These are phyloP conservation scores for Ogataea philodendri DNA, from an alignment of 805 yeast genomes.

Conservation along the genomic window DNA sequence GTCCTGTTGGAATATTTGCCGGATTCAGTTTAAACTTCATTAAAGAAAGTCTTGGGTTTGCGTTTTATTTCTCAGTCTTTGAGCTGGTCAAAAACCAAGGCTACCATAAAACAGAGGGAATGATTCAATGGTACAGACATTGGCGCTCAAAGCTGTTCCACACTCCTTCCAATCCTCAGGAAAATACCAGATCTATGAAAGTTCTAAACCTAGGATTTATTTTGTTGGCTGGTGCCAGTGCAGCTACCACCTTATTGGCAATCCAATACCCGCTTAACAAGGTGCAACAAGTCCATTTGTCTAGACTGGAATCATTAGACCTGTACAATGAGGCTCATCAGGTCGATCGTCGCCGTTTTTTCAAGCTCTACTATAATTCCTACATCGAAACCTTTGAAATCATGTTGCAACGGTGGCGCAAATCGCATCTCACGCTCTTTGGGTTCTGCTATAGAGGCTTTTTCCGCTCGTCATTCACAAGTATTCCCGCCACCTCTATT, in stretches of 20 bases:
- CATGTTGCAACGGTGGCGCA: slow-evolving; percentile 49
- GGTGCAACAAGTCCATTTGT: slow-evolving; percentile 74
- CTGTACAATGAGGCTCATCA: slow-evolving; percentile 44
- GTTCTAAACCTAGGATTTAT: slow-evolving; percentile 67
- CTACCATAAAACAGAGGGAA: slow-evolving; percentile 44
- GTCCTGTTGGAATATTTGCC: slow-evolving; percentile 82
- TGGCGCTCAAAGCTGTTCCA: slow-evolving; percentile 35
- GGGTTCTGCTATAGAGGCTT: slow-evolving; percentile 80
- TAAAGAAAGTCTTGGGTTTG: slow-evolving; percentile 83
- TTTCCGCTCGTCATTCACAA: slow-evolving; percentile 62
- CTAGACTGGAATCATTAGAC: slow-evolving; percentile 79
- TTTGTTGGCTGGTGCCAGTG: slow-evolving; percentile 81
- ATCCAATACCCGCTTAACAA: slow-evolving; percentile 83
- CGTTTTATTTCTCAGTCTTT: slow-evolving; percentile 76
- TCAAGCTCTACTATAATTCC: slow-evolving; percentile 64
- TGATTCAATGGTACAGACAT: slow-evolving; percentile 40
- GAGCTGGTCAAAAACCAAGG: slow-evolving; percentile 75
- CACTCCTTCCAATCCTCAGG: slow-evolving; percentile 17
- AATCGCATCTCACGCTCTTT: slow-evolving; percentile 55
- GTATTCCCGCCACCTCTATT: slow-evolving; percentile 85
- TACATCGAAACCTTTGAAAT: slow-evolving; percentile 74
- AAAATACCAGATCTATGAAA: slow-evolving; percentile 33
- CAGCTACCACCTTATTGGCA: slow-evolving; percentile 71
- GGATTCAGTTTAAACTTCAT: slow-evolving; percentile 77
- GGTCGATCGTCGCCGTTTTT: slow-evolving; percentile 28